A percentile compares a stretch with the other conserved stretches of the same genome.
These are phyloP conservation scores for Akebia trifoliata DNA, from an alignment of 164 flowering plant species.

Conservation along the genomic window DNA sequence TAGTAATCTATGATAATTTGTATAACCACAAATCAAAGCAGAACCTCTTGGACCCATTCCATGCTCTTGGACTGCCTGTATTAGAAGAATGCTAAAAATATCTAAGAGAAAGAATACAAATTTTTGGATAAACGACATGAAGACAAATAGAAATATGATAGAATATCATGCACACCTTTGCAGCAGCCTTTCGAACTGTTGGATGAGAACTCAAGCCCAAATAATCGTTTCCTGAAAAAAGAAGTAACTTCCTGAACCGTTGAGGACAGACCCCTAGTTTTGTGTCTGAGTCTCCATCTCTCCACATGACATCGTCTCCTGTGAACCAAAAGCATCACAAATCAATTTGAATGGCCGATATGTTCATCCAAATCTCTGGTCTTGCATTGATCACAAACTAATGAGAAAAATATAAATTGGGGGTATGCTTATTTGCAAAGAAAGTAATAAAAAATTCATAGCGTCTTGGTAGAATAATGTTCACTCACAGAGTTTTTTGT, in stretches of 20 bases:
- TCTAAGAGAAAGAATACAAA: not conserved
- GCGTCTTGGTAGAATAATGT: not conserved
- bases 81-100: not conserved
- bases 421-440: not conserved
- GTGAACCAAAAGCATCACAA: conserved; percentile 18
- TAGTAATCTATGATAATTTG: conserved; percentile 63
- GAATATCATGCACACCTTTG: conserved; percentile 38
- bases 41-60: conserved; percentile 99
- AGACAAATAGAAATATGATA: not conserved
- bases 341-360: not conserved
- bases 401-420: conserved; percentile 1
- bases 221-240: conserved; percentile 94
- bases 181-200: conserved; percentile 57
- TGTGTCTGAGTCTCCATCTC: conserved; percentile 16
- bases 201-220: conserved; percentile 94
- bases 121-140: not conserved
- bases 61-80: conserved; percentile 68
- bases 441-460: not conserved
- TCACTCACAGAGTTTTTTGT: too few species aligned
- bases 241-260: conserved; percentile 47
- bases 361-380: not conserved
- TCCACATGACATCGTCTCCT: conserved; percentile 46
- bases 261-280: conserved; percentile 10
- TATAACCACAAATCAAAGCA: conserved; percentile 91
- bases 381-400: not conserved